A percentile compares a stretch with the other conserved stretches of the same genome.
Conservation (phyloP, 768 basidiomycete genomes). For the Trametes gibbosa region DNA sequence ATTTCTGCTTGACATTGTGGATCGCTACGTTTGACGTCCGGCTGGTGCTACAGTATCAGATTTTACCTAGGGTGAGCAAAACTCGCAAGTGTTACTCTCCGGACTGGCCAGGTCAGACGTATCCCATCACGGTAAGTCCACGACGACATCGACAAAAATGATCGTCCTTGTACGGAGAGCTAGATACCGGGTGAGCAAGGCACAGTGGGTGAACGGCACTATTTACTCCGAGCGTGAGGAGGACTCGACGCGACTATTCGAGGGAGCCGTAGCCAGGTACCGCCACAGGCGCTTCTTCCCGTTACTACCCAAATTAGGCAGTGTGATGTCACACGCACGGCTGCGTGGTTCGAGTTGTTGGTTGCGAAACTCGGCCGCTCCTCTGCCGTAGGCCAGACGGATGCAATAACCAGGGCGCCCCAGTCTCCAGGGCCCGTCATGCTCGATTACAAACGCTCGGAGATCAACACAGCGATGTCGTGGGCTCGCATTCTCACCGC, state of each 20-base stretch:
- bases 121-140: too few relatives aligned
- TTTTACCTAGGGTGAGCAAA: too few relatives aligned
- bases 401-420: slow-evolving; percentile 2
- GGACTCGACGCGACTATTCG: too few relatives aligned
- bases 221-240: not conserved
- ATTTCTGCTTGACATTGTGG: not conserved
- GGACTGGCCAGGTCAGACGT: too few relatives aligned
- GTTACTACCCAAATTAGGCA: not conserved
- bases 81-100: too few relatives aligned
- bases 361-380: not conserved
- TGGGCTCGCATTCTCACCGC: not conserved
- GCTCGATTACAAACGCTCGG: not conserved
- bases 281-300: not conserved
- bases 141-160: too few relatives aligned
- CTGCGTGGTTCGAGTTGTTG: not conserved
- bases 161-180: too few relatives aligned
- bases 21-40: not conserved
- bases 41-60: too few relatives aligned
- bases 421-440: not conserved
- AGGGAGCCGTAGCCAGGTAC: not conserved
- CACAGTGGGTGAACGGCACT: not conserved
- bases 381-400: not conserved
- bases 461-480: not conserved
- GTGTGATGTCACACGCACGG: not conserved
- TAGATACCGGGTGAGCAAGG: too few relatives aligned